Conservation (phyloP, 805 yeast genomes). For the Yamadazyma paraphyllophila region DNA sequence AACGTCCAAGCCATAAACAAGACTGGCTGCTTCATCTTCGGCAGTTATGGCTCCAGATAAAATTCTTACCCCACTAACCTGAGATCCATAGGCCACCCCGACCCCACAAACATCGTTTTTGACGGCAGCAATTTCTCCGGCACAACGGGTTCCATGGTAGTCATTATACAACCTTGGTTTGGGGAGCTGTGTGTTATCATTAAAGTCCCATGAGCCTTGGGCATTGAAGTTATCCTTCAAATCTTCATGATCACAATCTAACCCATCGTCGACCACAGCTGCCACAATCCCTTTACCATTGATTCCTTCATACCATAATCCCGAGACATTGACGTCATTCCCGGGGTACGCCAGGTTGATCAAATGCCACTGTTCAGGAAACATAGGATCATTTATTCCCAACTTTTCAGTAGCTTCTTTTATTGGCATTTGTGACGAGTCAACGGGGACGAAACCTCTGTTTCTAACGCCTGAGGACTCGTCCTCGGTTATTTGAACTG, state of each 20-base stretch:
- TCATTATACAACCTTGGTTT: constrained; percentile 79
- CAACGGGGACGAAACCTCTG: constrained; percentile 27
- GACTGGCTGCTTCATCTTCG: constrained; percentile 88
- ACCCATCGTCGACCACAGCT: constrained; percentile 92
- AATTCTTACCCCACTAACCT: constrained; percentile 88
- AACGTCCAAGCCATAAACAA: constrained; percentile 73
- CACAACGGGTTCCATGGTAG: constrained; percentile 95
- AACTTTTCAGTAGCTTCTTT: constrained; percentile 50
- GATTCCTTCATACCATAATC: constrained; percentile 77
- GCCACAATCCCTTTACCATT: constrained; percentile 82
- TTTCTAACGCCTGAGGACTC: background rate
- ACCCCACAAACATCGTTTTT: constrained; percentile 90
- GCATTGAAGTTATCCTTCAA: constrained; percentile 63
- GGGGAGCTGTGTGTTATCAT: constrained; percentile 71
- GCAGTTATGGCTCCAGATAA: constrained; percentile 75
- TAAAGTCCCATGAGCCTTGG: constrained; percentile 93
- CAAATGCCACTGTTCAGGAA: constrained; percentile 88
- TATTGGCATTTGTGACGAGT: constrained; percentile 50
- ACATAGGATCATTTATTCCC: constrained; percentile 78
- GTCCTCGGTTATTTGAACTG: constrained; percentile 39
- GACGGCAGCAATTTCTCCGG: constrained; percentile 93
- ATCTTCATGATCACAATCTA: constrained; percentile 79
- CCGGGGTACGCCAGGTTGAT: constrained; percentile 71
- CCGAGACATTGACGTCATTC: constrained; percentile 81
- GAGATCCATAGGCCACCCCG: constrained; percentile 88